Conservation (phyloP, 108 stramenopile species). For the Epithemia pelagica region DNA sequence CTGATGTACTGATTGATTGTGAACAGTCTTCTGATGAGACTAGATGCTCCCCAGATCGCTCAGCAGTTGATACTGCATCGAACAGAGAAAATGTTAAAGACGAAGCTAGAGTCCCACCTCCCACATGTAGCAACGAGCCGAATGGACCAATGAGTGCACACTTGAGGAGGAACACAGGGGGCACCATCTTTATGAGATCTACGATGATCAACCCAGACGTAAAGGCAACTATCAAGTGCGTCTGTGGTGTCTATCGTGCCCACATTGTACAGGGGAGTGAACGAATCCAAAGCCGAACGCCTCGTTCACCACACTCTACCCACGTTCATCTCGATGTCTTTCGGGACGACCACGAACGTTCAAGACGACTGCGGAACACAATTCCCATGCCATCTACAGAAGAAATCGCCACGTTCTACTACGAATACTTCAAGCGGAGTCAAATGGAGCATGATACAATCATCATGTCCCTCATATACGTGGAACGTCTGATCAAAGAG, state of each 20-base stretch:
- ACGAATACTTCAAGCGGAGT: constrained; percentile 63
- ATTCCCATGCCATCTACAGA: constrained; percentile 47
- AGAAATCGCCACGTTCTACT: constrained; percentile 70
- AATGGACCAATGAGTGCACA: constrained; percentile 23
- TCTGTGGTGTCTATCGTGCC: constrained; percentile 84
- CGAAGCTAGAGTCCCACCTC: too few species aligned
- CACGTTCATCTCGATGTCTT: constrained; percentile 7
- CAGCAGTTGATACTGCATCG: background rate
- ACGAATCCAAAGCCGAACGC: background rate
- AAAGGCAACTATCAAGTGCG: constrained; percentile 90
- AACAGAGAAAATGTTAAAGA: constrained; percentile 6
- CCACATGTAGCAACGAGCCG: background rate
- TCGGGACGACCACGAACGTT: constrained; percentile 3
- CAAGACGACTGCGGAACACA: background rate
- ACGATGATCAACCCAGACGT: constrained; percentile 91
- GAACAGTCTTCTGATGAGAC: background rate
- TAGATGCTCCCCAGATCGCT: background rate
- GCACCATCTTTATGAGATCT: constrained; percentile 78
- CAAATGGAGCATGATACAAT: constrained; percentile 95
- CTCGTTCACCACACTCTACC: background rate
- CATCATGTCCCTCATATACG: constrained; percentile 92
- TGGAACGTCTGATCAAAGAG: constrained; percentile 90
- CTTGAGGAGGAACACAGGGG: constrained; percentile 80
- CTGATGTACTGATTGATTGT: background rate
- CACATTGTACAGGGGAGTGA: constrained; percentile 64